Evolutionary conservation across 192 early-diverging fungal species (phyloP), one percentile per base, ranked within the genome.

Genomic region (Coemansia sp.): DNA sequence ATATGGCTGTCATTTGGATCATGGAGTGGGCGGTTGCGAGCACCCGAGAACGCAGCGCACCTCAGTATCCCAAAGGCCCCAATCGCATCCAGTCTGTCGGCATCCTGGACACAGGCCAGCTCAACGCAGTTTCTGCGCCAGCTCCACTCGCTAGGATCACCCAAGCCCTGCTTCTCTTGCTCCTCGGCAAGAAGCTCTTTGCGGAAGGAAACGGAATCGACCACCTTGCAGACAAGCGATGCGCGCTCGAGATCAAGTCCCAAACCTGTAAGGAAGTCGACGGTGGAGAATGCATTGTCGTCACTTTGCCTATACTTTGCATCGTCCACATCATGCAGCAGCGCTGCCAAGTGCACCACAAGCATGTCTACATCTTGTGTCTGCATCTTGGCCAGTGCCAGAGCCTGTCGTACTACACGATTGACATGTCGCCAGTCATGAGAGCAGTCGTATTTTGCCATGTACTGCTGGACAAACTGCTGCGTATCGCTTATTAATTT

Each of bases 51-150:
- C 8, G 85, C 83, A 22, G 82, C 83, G 44, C 85, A 87, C 9
- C 85, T 64, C 30, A 85, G 67, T n/a, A 87, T 75, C 10, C 85
- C 85, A 77, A 87, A 87, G 7, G 85, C 85, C 3, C 85, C 85
- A 38, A 87, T 85, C 4, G 85, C 83, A 53, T 87, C 85, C 44
- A 87, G 47, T 25, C 84, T 81, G 47, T 87, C 85, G 3, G 85
- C 85, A 53, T 87, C 85, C 64, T 87, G 85, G 13, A 87, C 85
- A 55, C 80, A 79, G 30, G 82, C 80, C 38, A 85, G 54, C 49
- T 87, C 85, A 34, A 68, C 39, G 44, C 83, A 84, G 9, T 46
- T 33, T 15, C 72, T 42, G 10, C 82, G 67, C 83, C 83, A 87
- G 27, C 61, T 15, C 5, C 64, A 60, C 44, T 75, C 53, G 13